Conservation (phyloP, 345 rosid species). For the Diplotaxis tenuifolia region DNA sequence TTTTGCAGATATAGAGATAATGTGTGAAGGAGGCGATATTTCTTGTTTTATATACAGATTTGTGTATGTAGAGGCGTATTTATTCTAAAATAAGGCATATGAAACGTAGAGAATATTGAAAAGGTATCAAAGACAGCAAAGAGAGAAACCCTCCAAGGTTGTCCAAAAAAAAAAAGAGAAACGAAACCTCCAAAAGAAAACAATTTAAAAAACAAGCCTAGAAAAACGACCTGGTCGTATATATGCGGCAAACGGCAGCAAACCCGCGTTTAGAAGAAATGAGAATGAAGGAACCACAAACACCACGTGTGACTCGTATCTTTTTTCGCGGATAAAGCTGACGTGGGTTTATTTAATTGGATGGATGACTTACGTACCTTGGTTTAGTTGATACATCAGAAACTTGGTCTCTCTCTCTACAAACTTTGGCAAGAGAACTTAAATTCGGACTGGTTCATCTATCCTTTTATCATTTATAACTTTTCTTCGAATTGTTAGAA, state of each 20-base stretch:
- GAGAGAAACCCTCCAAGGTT: constrained; percentile 11
- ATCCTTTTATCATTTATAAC: neutral
- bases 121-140: constrained; percentile 28
- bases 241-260: constrained; percentile 17
- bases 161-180: no score
- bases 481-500: neutral
- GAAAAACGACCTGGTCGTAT: constrained; percentile 28
- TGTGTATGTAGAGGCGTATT: constrained; percentile 24
- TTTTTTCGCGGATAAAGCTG: constrained; percentile 9
- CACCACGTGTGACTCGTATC: constrained; percentile 20
- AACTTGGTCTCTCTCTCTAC: constrained; percentile 2
- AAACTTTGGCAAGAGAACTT: constrained; percentile 11
- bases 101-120: constrained; percentile 35
- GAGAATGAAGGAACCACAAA: neutral
- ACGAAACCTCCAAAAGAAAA: neutral
- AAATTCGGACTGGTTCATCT: constrained; percentile 12
- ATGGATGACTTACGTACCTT: neutral
- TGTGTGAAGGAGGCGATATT: neutral
- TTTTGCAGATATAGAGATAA: no score
- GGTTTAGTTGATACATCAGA: neutral
- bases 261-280: constrained; percentile 22
- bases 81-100: constrained; percentile 24
- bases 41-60: neutral
- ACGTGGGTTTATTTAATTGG: constrained; percentile 22
- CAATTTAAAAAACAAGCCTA: neutral